Percentiles rank a stretch among this genome's conserved stretches.
These are phyloP conservation scores for Coemansia pectinata DNA, from an alignment of 192 early-diverging fungal genomes.

Conservation along the genomic window DNA sequence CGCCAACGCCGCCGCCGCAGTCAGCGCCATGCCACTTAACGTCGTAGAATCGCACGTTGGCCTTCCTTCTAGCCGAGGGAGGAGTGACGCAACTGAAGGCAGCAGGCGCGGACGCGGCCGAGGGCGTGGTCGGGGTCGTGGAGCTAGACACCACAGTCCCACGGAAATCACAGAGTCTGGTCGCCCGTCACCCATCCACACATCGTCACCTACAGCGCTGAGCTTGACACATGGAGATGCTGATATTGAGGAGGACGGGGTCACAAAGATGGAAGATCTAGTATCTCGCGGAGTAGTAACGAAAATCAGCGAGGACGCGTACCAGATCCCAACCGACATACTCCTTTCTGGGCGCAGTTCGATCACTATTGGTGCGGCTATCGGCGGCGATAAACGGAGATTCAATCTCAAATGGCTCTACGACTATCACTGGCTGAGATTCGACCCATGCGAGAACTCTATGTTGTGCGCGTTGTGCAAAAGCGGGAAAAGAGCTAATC, in stretches of 20 bases:
- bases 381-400: slow-evolving; percentile 47
- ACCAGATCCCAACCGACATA: slow-evolving; percentile 20
- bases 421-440: slow-evolving; percentile 52
- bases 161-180: neutral
- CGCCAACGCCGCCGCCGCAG: slow-evolving; percentile 5
- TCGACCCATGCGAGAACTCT: slow-evolving; percentile 29
- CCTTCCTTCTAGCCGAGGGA: neutral
- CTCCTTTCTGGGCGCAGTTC: slow-evolving; percentile 30
- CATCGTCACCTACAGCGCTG: neutral
- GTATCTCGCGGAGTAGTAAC: slow-evolving; percentile 26
- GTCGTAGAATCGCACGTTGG: neutral
- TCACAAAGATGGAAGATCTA: slow-evolving; percentile 41
- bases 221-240: neutral
- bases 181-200: neutral
- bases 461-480: slow-evolving; percentile 53
- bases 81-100: neutral
- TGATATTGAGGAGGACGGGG: slow-evolving; percentile 7
- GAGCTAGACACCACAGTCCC: slow-evolving; percentile 6
- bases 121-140: slow-evolving; percentile 12
- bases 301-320: neutral
- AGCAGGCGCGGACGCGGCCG: slow-evolving; percentile 27
- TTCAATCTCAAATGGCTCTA: slow-evolving; percentile 55
- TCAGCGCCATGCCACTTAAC: neutral
- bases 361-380: slow-evolving; percentile 46
- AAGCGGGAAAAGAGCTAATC: slow-evolving; percentile 37